Evolutionary conservation across 768 basidiomycete species (phyloP).

Genomic region (Mrakia hoshinonis): DNA sequence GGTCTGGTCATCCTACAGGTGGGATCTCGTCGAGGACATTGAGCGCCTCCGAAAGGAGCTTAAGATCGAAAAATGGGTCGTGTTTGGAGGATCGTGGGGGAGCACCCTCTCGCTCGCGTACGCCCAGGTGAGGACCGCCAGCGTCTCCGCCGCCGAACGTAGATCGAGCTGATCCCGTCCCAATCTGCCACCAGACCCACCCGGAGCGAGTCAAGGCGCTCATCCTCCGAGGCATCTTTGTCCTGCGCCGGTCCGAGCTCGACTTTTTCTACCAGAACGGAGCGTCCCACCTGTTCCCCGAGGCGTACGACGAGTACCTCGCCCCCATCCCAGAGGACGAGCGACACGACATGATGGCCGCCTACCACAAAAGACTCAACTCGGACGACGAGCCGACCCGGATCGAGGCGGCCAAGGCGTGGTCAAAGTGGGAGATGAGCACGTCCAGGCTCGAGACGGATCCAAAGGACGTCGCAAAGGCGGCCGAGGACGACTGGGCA

Average conservation of each 20-base stretch:
- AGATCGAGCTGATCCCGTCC: too few species aligned
- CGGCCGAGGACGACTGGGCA: constrained; percentile 65
- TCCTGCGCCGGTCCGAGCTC: constrained; percentile 71
- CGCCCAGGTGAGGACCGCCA: constrained; percentile 70
- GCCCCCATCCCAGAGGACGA: constrained; percentile 71
- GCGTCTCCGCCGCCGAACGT: too few species aligned
- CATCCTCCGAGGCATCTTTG: constrained; percentile 77
- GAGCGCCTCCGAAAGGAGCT: constrained; percentile 72
- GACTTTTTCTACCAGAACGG: constrained; percentile 88
- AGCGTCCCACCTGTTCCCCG: constrained; percentile 66
- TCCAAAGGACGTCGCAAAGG: constrained; percentile 57
- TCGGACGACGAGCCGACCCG: constrained; percentile 60
- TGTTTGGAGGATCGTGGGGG: constrained; percentile 46
- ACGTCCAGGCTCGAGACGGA: constrained; percentile 69
- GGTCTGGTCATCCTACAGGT: neutral
- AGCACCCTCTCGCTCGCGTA: constrained; percentile 80
- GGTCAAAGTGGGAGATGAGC: constrained; percentile 87
- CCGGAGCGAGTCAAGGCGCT: constrained; percentile 72
- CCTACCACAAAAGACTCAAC: constrained; percentile 73
- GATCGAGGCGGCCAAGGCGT: constrained; percentile 66
- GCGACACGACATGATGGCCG: constrained; percentile 67
- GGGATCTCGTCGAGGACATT: constrained; percentile 60
- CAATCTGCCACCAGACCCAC: too few species aligned
- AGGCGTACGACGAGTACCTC: constrained; percentile 81
- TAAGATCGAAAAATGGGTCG: constrained; percentile 75